A percentile compares a stretch with the other conserved stretches of the same genome.
These are phyloP conservation scores for Sicyos baderoa DNA, from an alignment of 306 rosid genomes.

Conservation along the genomic window DNA sequence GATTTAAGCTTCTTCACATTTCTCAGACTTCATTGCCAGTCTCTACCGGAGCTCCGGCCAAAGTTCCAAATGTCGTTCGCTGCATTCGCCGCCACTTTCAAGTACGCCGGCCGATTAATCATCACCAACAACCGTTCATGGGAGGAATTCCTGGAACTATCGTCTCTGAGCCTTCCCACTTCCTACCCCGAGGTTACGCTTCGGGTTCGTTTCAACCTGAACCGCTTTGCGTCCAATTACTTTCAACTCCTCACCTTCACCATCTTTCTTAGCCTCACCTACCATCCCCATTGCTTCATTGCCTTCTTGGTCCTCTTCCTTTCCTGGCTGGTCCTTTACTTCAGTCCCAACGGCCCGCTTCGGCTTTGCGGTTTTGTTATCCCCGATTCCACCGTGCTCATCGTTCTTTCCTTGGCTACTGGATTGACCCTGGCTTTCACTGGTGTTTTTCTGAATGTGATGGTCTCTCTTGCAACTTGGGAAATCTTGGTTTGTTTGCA, in stretches of 20 bases:
- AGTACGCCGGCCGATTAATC: conserved; percentile 27
- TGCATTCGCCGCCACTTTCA: conserved; percentile 20
- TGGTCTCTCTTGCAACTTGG: conserved; percentile 23
- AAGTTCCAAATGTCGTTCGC: conserved; percentile 17
- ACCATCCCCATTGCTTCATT: conserved; percentile 35
- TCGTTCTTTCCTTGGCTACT: conserved; percentile 24
- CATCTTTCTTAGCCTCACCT: conserved; percentile 36
- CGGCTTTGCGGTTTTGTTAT: conserved; percentile 26
- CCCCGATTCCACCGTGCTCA: conserved; percentile 25
- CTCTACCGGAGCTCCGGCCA: neutral
- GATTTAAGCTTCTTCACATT: neutral
- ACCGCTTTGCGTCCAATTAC: conserved; percentile 49
- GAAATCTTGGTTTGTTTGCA: conserved; percentile 28
- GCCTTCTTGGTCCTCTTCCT: conserved; percentile 29
- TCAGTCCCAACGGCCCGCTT: conserved; percentile 41
- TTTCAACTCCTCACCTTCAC: conserved; percentile 27
- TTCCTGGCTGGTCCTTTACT: conserved; percentile 51
- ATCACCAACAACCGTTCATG: conserved; percentile 48
- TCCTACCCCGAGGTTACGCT: conserved; percentile 38
- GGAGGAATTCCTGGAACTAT: conserved; percentile 33
- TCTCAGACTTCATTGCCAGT: neutral
- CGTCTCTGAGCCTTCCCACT: conserved; percentile 33
- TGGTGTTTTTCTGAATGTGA: conserved; percentile 38
- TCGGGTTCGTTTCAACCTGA: conserved; percentile 36
- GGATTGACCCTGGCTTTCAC: conserved; percentile 27